phyloP scores from a whole-genome alignment of 139 green algal genomes.

The Micromonas pusilla region DNA sequence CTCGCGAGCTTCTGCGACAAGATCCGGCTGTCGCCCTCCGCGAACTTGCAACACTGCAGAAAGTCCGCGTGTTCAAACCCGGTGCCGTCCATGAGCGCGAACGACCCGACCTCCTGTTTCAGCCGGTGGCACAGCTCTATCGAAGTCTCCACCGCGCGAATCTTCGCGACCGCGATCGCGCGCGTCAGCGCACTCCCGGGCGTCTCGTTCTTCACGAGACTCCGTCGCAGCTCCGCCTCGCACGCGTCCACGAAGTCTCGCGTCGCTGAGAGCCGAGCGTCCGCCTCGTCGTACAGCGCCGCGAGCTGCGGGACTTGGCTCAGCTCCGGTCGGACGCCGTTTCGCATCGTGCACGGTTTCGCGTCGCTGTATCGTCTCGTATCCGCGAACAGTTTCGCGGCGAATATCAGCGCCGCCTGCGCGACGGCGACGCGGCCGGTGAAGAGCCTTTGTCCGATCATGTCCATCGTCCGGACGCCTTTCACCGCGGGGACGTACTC shows the following conservation, averaged over 20 bases:
- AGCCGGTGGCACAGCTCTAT: constrained; percentile 31
- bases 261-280: background rate
- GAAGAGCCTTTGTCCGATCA: constrained; percentile 38
- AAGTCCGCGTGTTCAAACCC: constrained; percentile 36
- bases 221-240: background rate
- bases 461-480: constrained; percentile 31
- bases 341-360: constrained; percentile 30
- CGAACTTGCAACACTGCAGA: constrained; percentile 40
- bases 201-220: background rate
- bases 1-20: constrained; percentile 28
- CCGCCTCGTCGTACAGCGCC: constrained; percentile 20
- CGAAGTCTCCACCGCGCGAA: constrained; percentile 22
- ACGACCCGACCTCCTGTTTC: constrained; percentile 37
- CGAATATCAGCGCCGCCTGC: constrained; percentile 26
- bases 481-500: constrained; percentile 10
- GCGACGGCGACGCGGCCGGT: constrained; percentile 34
- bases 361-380: constrained; percentile 23
- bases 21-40: constrained; percentile 35
- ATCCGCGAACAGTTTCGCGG: constrained; percentile 2
- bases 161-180: constrained; percentile 28
- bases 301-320: constrained; percentile 31
- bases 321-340: background rate
- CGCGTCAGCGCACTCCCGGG: background rate
- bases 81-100: constrained; percentile 30
- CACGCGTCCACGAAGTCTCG: background rate